Evolutionary conservation across 257 asterid species (phyloP).

Genomic region (Lycium barbarum): DNA sequence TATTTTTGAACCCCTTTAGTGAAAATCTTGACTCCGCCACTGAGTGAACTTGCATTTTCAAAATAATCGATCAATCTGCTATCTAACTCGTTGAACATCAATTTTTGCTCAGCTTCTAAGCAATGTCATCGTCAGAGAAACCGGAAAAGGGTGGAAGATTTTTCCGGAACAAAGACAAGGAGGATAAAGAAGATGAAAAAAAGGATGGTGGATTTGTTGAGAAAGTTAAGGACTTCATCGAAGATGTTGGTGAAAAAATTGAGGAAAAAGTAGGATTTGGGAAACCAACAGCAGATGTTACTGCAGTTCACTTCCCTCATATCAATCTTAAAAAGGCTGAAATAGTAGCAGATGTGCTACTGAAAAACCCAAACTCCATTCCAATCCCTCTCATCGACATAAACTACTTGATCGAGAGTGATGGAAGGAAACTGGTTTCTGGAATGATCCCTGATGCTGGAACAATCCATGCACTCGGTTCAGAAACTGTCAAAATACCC

Average conservation of each 20-base stretch:
- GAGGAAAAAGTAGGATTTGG: conserved; percentile 91
- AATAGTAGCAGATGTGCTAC: conserved; percentile 71
- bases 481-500: conserved; percentile 86
- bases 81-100: background rate
- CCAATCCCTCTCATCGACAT: conserved; percentile 96
- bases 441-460: conserved; percentile 97
- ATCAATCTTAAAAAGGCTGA: conserved; percentile 86
- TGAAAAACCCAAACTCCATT: conserved; percentile 83
- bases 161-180: conserved; percentile 50
- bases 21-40: too few relatives aligned
- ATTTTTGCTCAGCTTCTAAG: conserved; percentile 30
- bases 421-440: conserved; percentile 80
- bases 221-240: conserved; percentile 85
- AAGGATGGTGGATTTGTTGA: conserved; percentile 77
- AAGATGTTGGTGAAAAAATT: conserved; percentile 88
- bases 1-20: too few relatives aligned
- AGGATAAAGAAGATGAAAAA: conserved; percentile 64
- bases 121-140: conserved; percentile 69
- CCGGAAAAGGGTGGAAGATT: conserved; percentile 60
- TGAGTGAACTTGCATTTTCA: background rate
- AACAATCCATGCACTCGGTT: conserved; percentile 84
- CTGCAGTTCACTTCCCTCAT: conserved; percentile 72
- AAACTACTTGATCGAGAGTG: conserved; percentile 84
- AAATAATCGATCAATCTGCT: background rate
- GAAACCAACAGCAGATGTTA: conserved; percentile 93